Percentiles rank a stretch among this genome's conserved stretches.
Evolutionary conservation across 306 rosid species (phyloP).

Genomic region (Corylus avellana): DNA sequence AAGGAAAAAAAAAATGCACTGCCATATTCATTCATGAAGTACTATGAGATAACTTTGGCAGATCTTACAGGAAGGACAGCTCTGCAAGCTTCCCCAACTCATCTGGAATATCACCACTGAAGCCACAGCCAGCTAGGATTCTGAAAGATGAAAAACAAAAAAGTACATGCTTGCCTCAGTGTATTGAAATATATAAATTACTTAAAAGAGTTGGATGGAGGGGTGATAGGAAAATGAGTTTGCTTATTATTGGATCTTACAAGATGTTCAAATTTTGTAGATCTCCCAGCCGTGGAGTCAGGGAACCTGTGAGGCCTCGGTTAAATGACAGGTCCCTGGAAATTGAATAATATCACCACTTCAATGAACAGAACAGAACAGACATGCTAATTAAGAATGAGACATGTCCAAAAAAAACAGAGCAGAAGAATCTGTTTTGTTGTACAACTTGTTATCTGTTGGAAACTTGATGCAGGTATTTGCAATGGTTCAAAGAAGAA

Average conservation of each 20-base stretch:
- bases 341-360: conserved; percentile 21
- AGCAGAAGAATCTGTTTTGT: background rate
- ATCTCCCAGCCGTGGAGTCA: conserved; percentile 52
- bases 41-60: conserved; percentile 2
- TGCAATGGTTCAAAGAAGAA: background rate
- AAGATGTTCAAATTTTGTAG: conserved; percentile 62
- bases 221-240: conserved; percentile 12
- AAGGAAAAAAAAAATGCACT: background rate
- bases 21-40: background rate
- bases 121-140: conserved; percentile 89
- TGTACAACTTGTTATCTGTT: background rate
- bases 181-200: background rate
- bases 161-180: background rate
- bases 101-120: conserved; percentile 79
- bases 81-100: conserved; percentile 73
- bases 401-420: background rate
- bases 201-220: conserved; percentile 11
- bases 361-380: conserved; percentile 3
- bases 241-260: conserved; percentile 50
- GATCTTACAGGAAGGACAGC: conserved; percentile 80
- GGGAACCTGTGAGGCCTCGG: conserved; percentile 52
- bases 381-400: conserved; percentile 21
- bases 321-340: conserved; percentile 81
- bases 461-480: conserved; percentile 2
- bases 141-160: conserved; percentile 43